phyloP scores from a whole-genome alignment of 2,329 filamentous ascomycete species.

The Hypomyces perniciosus region DNA sequence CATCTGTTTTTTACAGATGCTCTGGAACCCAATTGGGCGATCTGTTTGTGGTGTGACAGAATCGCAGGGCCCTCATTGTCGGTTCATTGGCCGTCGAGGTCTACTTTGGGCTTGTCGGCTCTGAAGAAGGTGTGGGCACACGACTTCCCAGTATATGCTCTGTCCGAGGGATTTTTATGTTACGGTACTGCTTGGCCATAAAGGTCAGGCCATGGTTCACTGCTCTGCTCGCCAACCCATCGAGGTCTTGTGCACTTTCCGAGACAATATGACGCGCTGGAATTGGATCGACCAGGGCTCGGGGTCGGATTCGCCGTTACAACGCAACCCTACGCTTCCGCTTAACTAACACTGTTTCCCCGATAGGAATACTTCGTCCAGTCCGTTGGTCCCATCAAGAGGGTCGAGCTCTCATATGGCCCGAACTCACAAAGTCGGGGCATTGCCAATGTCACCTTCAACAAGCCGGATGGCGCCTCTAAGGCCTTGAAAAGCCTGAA shows the following conservation, averaged over 20 bases:
- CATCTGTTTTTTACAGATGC: background rate
- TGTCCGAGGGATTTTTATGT: background rate
- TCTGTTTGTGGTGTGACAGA: background rate
- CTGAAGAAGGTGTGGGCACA: background rate
- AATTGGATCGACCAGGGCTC: constrained; percentile 27
- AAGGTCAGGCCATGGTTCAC: constrained; percentile 17
- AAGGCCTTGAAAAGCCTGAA: constrained; percentile 82
- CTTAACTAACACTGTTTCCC: constrained; percentile 61
- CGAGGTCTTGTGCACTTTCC: constrained; percentile 1
- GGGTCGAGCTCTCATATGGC: constrained; percentile 85
- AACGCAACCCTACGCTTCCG: constrained; percentile 24
- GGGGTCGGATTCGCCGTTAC: constrained; percentile 25
- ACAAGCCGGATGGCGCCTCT: constrained; percentile 71
- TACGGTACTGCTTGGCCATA: background rate
- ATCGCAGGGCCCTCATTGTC: background rate
- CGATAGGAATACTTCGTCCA: constrained; percentile 93
- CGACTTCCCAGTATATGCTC: background rate
- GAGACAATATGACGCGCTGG: constrained; percentile 14
- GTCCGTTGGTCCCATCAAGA: constrained; percentile 84
- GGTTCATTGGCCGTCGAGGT: background rate
- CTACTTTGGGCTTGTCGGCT: background rate
- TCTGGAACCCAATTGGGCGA: background rate
- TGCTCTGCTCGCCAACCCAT: constrained; percentile 26
- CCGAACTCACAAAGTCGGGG: constrained; percentile 88
- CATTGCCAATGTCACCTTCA: constrained; percentile 84